A percentile compares a stretch with the other conserved stretches of the same genome.
Evolutionary conservation across 306 rosid genomes (phyloP).

Genomic region (Quercus gilva): DNA sequence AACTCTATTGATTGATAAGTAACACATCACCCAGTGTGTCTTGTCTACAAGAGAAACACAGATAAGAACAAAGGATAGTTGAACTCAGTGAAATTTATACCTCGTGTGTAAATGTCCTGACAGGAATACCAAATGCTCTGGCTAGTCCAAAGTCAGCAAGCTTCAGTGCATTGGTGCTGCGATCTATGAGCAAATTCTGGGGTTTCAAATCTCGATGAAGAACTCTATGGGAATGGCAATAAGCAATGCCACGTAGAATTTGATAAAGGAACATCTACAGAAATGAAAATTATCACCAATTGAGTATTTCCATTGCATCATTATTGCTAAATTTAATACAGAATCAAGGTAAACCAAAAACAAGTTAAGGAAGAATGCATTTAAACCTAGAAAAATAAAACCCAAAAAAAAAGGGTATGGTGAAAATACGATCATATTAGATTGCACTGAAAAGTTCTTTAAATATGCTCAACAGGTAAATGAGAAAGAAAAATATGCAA

Average conservation of each 20-base stretch:
- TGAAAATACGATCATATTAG: not conserved
- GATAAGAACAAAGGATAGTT: slow-evolving; percentile 9
- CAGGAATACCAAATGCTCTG: slow-evolving; percentile 99
- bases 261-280: slow-evolving; percentile 96
- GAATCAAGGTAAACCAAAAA: slow-evolving; percentile 12
- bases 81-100: slow-evolving; percentile 34
- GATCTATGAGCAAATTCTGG: slow-evolving; percentile 93
- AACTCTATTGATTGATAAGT: too few species aligned
- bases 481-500: not conserved
- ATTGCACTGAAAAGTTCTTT: not conserved
- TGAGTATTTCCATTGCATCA: slow-evolving; percentile 28
- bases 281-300: slow-evolving; percentile 25
- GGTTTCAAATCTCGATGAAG: slow-evolving; percentile 99
- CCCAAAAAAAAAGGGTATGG: not conserved
- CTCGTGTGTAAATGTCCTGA: slow-evolving; percentile 97
- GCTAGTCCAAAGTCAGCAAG: slow-evolving; percentile 99
- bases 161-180: slow-evolving; percentile 84
- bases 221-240: slow-evolving; percentile 98
- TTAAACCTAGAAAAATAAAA: not conserved
- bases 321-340: slow-evolving; percentile 6
- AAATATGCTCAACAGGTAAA: not conserved
- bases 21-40: too few species aligned
- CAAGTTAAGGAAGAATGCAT: not conserved
- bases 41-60: not conserved
- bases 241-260: slow-evolving; percentile 98